Evolutionary conservation across 306 rosid genomes (phyloP).

Genomic region (Glycine tomentella): DNA sequence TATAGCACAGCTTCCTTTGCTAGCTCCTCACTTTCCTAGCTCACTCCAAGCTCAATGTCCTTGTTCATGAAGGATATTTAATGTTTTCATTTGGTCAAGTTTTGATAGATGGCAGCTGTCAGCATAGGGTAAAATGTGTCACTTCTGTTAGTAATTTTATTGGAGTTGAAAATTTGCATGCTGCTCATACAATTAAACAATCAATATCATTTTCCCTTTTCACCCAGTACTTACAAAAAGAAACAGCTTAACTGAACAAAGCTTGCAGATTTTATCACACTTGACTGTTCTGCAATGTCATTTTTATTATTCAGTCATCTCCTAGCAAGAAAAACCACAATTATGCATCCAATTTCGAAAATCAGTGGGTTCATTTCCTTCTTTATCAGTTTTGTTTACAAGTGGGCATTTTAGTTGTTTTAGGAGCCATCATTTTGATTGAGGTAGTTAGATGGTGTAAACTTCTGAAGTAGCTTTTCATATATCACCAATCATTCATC

Average conservation of each 20-base stretch:
- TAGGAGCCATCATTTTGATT: neutral
- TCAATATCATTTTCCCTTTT: conserved; percentile 7
- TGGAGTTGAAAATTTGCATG: neutral
- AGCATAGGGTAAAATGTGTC: conserved; percentile 6
- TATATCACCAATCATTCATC: neutral
- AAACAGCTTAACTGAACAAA: conserved; percentile 17
- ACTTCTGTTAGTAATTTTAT: conserved; percentile 21
- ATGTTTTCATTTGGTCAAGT: conserved; percentile 15
- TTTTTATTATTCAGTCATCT: neutral
- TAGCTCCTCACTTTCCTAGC: too few species aligned
- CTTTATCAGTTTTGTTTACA: neutral
- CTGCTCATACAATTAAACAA: neutral
- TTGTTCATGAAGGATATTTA: conserved; percentile 13
- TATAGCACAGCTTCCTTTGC: too few species aligned
- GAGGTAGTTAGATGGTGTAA: conserved; percentile 7
- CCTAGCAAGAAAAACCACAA: too few species aligned
- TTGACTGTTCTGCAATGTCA: too few species aligned
- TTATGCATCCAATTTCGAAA: too few species aligned
- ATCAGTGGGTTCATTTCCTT: too few species aligned
- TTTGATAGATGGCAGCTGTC: conserved; percentile 10
- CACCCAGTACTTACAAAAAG: neutral
- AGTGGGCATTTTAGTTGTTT: conserved; percentile 1
- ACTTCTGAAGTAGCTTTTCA: conserved; percentile 22
- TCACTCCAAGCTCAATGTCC: neutral
- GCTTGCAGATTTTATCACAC: conserved; percentile 6